A percentile compares a stretch with the other conserved stretches of the same genome.
Conservation (phyloP, 345 rosid species). For the Moricandia moricandioides region DNA sequence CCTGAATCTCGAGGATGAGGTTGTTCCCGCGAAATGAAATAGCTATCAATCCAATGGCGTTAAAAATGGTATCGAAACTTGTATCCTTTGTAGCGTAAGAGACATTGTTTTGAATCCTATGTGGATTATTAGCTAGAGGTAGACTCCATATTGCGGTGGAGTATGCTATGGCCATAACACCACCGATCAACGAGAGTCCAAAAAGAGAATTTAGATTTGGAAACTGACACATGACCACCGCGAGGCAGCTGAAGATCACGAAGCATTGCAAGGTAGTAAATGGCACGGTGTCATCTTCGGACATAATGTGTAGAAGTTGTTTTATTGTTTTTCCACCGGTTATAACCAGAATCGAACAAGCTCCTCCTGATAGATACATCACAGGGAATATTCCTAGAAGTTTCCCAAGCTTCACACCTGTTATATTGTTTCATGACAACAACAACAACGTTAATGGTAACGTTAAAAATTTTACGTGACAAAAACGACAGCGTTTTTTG, state of each 20-base stretch:
- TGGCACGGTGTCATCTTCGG: conserved; percentile 29
- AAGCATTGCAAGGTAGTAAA: conserved; percentile 53
- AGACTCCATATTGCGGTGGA: conserved; percentile 56
- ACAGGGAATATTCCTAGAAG: conserved; percentile 54
- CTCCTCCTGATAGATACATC: conserved; percentile 65
- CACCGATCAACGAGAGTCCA: conserved; percentile 57
- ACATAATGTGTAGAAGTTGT: conserved; percentile 28
- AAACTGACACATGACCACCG: conserved; percentile 54
- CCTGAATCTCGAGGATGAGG: conserved; percentile 73
- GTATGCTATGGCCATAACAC: conserved; percentile 48
- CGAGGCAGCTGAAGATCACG: conserved; percentile 48
- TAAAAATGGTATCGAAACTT: conserved; percentile 40
- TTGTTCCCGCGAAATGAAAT: conserved; percentile 74
- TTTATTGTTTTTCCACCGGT: conserved; percentile 48
- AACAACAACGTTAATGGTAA: not conserved
- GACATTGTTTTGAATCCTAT: conserved; percentile 41
- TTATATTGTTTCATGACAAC: not conserved
- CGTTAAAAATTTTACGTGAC: not conserved
- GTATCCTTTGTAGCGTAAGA: conserved; percentile 40
- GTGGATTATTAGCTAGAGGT: conserved; percentile 35
- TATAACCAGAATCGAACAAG: conserved; percentile 51
- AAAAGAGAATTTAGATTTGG: conserved; percentile 66
- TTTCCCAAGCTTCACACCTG: conserved; percentile 52
- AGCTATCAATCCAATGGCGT: conserved; percentile 64
- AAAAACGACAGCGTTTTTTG: not conserved